Percentiles rank a stretch among this genome's conserved stretches.
These are phyloP conservation scores for Sporothrix euskadiensis DNA, from an alignment of 2,329 filamentous ascomycete genomes.

Conservation along the genomic window DNA sequence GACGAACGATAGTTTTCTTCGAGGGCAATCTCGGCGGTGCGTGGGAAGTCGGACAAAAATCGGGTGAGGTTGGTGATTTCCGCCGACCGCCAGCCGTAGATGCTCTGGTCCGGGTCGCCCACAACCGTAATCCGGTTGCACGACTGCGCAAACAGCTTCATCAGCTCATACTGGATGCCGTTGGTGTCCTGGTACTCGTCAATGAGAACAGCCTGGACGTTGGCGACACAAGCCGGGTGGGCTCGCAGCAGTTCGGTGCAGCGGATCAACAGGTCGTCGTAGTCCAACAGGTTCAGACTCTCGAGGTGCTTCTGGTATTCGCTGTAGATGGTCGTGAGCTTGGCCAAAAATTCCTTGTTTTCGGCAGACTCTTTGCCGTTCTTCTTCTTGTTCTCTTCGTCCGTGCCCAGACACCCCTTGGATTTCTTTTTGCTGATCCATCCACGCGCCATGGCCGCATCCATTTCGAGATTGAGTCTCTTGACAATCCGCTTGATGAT, in stretches of 20 bases:
- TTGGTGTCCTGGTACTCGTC: slow-evolving; percentile 99
- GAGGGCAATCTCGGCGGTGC: slow-evolving; percentile 78
- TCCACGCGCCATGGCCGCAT: slow-evolving; percentile 67
- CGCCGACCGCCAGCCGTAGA: slow-evolving; percentile 92
- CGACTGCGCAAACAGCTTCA: slow-evolving; percentile 78
- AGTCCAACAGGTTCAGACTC: slow-evolving; percentile 82
- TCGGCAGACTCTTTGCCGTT: slow-evolving; percentile 36
- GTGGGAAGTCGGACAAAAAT: slow-evolving; percentile 73
- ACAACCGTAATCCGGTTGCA: slow-evolving; percentile 85
- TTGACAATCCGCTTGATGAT: slow-evolving; percentile 84
- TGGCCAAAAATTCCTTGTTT: slow-evolving; percentile 48
- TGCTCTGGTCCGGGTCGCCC: slow-evolving; percentile 95
- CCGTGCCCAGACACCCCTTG: slow-evolving; percentile 47
- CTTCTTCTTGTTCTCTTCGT: slow-evolving; percentile 45
- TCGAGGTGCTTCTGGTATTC: slow-evolving; percentile 78
- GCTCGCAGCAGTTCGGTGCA: slow-evolving; percentile 76
- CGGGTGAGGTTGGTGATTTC: slow-evolving; percentile 85
- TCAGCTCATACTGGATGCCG: slow-evolving; percentile 88
- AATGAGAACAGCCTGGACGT: slow-evolving; percentile 87
- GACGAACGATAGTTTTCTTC: slow-evolving; percentile 96
- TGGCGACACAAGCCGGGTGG: slow-evolving; percentile 78
- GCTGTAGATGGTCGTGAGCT: slow-evolving; percentile 67
- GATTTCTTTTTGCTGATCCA: slow-evolving; percentile 73
- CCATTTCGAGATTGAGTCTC: slow-evolving; percentile 60
- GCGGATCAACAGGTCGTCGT: slow-evolving; percentile 84